Percentiles rank a stretch among this genome's conserved stretches.
Evolutionary conservation across 257 asterid genomes (phyloP).

Genomic region (Misopates orontium): DNA sequence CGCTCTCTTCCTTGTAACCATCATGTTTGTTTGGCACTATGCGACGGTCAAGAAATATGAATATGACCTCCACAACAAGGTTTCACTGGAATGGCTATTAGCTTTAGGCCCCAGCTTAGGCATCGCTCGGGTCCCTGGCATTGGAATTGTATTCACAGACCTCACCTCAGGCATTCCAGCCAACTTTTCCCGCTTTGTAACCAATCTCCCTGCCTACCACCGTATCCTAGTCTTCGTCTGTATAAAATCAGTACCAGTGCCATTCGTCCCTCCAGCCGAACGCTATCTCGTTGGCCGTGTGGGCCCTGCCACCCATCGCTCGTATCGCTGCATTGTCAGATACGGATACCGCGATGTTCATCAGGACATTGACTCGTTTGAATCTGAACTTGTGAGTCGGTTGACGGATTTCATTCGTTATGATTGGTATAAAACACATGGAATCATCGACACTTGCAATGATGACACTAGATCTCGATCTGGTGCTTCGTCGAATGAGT

Average conservation of each 20-base stretch:
- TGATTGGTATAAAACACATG: conserved; percentile 59
- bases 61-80: conserved; percentile 92
- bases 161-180: conserved; percentile 96
- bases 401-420: conserved; percentile 75
- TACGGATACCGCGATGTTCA: conserved; percentile 94
- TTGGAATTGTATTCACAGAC: conserved; percentile 87
- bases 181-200: conserved; percentile 87
- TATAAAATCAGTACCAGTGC: conserved; percentile 86
- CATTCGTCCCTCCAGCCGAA: conserved; percentile 80
- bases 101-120: conserved; percentile 98
- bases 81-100: conserved; percentile 83
- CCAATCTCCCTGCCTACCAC: conserved; percentile 97
- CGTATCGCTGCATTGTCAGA: conserved; percentile 86
- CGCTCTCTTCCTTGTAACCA: conserved; percentile 81
- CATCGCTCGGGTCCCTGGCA: conserved; percentile 89
- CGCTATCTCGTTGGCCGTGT: conserved; percentile 89
- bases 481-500: conserved; percentile 55
- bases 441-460: conserved; percentile 26
- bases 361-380: conserved; percentile 91
- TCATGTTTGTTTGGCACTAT: conserved; percentile 98
- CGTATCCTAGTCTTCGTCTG: conserved; percentile 82
- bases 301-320: conserved; percentile 86
- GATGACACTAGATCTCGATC: conserved; percentile 52
- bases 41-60: conserved; percentile 81
- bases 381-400: conserved; percentile 56